These are phyloP conservation scores for Eucalyptus curtisii DNA, from an alignment of 345 rosid genomes.

Conservation along the genomic window DNA sequence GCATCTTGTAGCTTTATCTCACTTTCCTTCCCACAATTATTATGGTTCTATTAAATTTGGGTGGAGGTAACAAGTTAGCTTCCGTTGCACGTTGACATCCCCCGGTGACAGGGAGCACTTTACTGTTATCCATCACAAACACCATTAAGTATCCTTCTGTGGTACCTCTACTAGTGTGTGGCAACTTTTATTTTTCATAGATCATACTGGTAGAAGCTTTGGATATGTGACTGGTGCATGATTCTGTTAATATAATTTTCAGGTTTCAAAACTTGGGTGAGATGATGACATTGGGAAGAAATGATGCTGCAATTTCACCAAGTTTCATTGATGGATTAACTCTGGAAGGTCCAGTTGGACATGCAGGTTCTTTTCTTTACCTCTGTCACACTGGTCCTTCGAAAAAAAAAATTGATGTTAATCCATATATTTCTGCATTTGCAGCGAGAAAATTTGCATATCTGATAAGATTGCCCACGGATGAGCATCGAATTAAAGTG, in stretches of 20 bases:
- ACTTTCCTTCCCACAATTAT: background rate
- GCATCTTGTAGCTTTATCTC: background rate
- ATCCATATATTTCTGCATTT: background rate
- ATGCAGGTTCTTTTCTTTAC: conserved; percentile 35
- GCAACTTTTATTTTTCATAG: background rate
- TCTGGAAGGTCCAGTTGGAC: conserved; percentile 83
- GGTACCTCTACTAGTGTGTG: background rate
- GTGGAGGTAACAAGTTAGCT: background rate
- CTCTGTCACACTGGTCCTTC: background rate
- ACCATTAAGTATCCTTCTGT: background rate
- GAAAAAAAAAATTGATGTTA: background rate
- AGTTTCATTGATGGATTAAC: conserved; percentile 87
- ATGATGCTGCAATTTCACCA: conserved; percentile 77
- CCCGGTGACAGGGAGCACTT: background rate
- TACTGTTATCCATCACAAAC: background rate
- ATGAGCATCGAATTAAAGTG: conserved; percentile 83
- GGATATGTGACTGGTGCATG: background rate
- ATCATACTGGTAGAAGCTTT: background rate
- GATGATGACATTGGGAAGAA: conserved; percentile 92
- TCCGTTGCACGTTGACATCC: background rate
- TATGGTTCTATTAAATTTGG: background rate
- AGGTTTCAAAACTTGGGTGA: conserved; percentile 94
- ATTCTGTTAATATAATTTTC: background rate
- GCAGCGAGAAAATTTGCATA: conserved; percentile 85
- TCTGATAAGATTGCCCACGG: conserved; percentile 79